Base-by-base conservation (phyloP, 441 rosid genomes). In the Arabidopsis lyrata region DNA sequence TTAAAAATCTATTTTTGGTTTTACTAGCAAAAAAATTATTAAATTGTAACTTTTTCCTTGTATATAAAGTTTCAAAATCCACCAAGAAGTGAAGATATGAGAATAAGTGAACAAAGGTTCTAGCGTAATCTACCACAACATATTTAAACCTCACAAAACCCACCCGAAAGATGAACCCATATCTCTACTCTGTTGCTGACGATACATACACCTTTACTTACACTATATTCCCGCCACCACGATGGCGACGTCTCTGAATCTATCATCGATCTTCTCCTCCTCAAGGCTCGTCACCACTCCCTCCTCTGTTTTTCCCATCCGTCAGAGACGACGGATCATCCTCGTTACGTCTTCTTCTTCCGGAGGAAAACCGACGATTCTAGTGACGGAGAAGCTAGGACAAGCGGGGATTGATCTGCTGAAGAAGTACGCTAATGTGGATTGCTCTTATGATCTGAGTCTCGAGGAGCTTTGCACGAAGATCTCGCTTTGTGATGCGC, bases 361-460 rank as follows among this genome's bases (percentile, higher is more conserved):
- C n/a, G 76, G 77, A 13, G 75, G 75, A 49, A 85, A 85, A 32
- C 89, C 90, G 57, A 83, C 88, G 13, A 80, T 88, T 65, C 89
- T 86, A 35, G 93, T 88, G 13, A 64, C 89, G 16, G 93, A 86
- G 82, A 85, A 86, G 80, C 89, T 88, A 14, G 89, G 85, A 2
- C 83, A 88, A 14, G 82, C 87, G 3, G 93, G 93, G 56, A 78
- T 88, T 7, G 68, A 85, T 41, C 59, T 86, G 3, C 78, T 88
- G 5, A 83, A 75, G 53, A 67, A 65, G 57, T 83, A 65, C 80
- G 86, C 88, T 44, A 79, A 85, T 42, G 85, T 88, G 12, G 90
- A 86, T 49, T 88, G 89, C 86, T 82, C 87, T 0, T 85, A 86
- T 70, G 83, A 85, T 74, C 79, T 88, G 20, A 79, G 83, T 18